phyloP scores from a whole-genome alignment of 495 filamentous ascomycete species.

The Durotheca rogersii region DNA sequence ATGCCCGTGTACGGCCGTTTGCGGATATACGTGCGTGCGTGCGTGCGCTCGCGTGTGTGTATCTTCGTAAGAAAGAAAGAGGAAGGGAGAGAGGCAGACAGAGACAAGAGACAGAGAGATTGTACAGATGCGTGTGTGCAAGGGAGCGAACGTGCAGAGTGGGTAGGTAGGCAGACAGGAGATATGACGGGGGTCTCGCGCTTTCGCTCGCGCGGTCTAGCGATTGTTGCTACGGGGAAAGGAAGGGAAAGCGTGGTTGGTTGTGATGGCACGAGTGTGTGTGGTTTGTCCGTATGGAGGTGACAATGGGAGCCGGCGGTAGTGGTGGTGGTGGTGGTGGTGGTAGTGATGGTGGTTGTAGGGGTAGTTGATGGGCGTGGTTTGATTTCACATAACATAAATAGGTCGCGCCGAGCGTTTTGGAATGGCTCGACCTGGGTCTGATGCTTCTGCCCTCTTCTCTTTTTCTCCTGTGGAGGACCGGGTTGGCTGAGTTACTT shows the following conservation, averaged over 20 bases:
- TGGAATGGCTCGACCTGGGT: constrained; percentile 22
- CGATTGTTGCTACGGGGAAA: constrained; percentile 4
- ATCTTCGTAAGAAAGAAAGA: no score
- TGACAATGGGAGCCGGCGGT: neutral
- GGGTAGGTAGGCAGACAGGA: constrained; percentile 5
- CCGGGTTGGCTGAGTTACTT: constrained; percentile 13
- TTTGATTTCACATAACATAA: constrained; percentile 23
- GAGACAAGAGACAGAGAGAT: no score
- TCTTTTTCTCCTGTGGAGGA: constrained; percentile 2
- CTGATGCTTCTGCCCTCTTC: constrained; percentile 7
- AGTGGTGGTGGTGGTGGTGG: neutral
- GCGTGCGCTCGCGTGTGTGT: constrained; percentile 3
- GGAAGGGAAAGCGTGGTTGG: neutral
- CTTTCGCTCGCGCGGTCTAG: constrained; percentile 9
- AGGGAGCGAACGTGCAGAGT: neutral
- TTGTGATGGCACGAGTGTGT: neutral
- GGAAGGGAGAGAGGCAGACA: no score
- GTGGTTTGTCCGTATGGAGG: neutral
- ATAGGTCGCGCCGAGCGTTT: constrained; percentile 14
- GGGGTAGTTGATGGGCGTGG: neutral
- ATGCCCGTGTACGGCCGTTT: neutral
- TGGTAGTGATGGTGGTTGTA: neutral
- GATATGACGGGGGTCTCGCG: no score
- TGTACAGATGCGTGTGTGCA: constrained; percentile 3
- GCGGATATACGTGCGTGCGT: constrained; percentile 4